These are phyloP conservation scores for Dactylorhiza incarnata DNA, from an alignment of 106 monocot genomes.

Conservation along the genomic window DNA sequence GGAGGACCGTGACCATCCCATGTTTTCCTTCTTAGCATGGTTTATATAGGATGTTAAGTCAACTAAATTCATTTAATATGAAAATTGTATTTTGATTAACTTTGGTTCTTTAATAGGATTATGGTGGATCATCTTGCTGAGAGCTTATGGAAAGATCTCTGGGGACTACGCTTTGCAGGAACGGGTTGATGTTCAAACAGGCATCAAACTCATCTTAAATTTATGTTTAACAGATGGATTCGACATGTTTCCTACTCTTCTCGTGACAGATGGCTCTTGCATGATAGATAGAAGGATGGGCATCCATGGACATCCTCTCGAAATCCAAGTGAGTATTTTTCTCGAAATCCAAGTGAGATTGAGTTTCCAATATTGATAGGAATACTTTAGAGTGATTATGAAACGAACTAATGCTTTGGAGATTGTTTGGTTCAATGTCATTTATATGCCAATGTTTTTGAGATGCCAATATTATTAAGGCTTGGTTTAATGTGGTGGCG, in stretches of 20 bases:
- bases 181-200: slow-evolving; percentile 88
- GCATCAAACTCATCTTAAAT: slow-evolving; percentile 78
- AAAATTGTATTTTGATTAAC: not conserved
- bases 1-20: too few relatives aligned
- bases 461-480: too few relatives aligned
- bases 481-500: too few relatives aligned
- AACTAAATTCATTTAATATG: not conserved
- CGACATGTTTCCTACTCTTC: slow-evolving; percentile 93
- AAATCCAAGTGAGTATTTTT: slow-evolving; percentile 66
- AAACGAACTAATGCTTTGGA: too few relatives aligned
- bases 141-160: slow-evolving; percentile 91
- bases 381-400: not conserved
- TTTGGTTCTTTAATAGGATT: slow-evolving; percentile 34
- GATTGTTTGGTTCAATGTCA: too few relatives aligned
- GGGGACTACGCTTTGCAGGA: slow-evolving; percentile 78
- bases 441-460: too few relatives aligned
- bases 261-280: slow-evolving; percentile 97
- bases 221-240: slow-evolving; percentile 92
- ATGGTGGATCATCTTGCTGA: slow-evolving; percentile 94
- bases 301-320: slow-evolving; percentile 97
- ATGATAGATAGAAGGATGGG: slow-evolving; percentile 99
- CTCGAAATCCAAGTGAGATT: not conserved
- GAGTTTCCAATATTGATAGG: not conserved
- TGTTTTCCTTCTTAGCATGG: not conserved
- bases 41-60: not conserved